phyloP scores from a whole-genome alignment of 2,329 filamentous ascomycete species.

The Sporothrix variecibatus region DNA sequence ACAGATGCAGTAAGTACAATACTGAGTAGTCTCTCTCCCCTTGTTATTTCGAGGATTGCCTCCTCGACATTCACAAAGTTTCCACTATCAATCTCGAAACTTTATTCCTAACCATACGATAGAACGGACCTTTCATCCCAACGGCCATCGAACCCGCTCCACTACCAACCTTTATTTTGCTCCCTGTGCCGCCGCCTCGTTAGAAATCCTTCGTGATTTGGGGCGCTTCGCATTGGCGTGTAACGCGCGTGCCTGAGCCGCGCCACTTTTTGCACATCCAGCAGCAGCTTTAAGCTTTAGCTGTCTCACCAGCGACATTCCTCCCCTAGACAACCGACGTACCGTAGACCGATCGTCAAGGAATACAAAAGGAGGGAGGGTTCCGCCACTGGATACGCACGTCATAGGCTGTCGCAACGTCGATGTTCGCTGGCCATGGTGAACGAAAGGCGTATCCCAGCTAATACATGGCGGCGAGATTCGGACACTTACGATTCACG shows the following conservation, averaged over 20 bases:
- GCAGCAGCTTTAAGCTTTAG: background rate
- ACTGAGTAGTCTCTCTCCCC: background rate
- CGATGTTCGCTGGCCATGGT: slow-evolving; percentile 9
- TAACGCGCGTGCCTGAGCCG: background rate
- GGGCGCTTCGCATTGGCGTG: background rate
- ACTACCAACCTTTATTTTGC: background rate
- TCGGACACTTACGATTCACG: slow-evolving; percentile 14
- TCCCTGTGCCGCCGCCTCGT: background rate
- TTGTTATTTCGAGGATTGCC: background rate
- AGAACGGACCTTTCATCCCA: background rate
- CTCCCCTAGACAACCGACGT: background rate
- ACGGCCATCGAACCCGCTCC: background rate
- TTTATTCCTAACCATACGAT: background rate
- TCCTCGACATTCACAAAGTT: background rate
- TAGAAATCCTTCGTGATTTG: background rate
- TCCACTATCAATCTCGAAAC: background rate
- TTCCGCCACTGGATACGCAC: background rate
- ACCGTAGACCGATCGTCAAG: background rate
- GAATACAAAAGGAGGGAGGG: background rate
- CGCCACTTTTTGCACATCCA: background rate
- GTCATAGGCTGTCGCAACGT: background rate
- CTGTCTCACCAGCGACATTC: background rate
- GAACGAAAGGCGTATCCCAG: background rate
- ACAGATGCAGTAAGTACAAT: background rate
- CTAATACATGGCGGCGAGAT: background rate